Evolutionary conservation across 1,284 basidiomycete species (phyloP).

Genomic region (Serendipita sp.): DNA sequence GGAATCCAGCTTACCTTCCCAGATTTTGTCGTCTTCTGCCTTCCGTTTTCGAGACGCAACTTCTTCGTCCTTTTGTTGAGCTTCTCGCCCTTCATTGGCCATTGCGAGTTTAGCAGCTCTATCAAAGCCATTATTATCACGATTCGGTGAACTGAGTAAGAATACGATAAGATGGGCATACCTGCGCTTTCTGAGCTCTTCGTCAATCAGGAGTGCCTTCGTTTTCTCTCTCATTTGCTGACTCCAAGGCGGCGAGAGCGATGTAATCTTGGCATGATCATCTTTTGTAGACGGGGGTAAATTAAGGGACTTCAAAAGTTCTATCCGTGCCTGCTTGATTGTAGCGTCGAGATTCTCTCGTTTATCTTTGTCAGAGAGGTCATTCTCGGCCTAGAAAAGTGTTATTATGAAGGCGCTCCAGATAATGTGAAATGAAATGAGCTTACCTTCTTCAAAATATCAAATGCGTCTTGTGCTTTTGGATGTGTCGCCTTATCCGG

Average conservation of each 20-base stretch:
- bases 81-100: conserved; percentile 72
- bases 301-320: conserved; percentile 43
- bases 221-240: conserved; percentile 46
- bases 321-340: conserved; percentile 51
- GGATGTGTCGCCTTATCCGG: conserved; percentile 71
- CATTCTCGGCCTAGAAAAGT: conserved; percentile 54
- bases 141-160: not conserved
- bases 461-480: conserved; percentile 70
- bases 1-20: conserved; percentile 50
- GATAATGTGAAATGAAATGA: not conserved
- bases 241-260: conserved; percentile 47
- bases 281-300: conserved; percentile 43
- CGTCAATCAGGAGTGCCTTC: conserved; percentile 70
- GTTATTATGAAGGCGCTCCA: not conserved
- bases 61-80: conserved; percentile 71
- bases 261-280: conserved; percentile 40
- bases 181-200: conserved; percentile 67
- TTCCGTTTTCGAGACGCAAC: conserved; percentile 59
- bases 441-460: conserved; percentile 65
- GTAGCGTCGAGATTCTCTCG: conserved; percentile 66
- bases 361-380: conserved; percentile 57
- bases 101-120: conserved; percentile 76
- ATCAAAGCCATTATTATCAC: conserved; percentile 9
- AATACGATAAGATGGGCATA: conserved; percentile 18
- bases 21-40: conserved; percentile 63